Evolutionary conservation across 208 protist genomes (phyloP), one percentile per base, ranked within the genome.

Genomic region (Leptomonas seymouri): DNA sequence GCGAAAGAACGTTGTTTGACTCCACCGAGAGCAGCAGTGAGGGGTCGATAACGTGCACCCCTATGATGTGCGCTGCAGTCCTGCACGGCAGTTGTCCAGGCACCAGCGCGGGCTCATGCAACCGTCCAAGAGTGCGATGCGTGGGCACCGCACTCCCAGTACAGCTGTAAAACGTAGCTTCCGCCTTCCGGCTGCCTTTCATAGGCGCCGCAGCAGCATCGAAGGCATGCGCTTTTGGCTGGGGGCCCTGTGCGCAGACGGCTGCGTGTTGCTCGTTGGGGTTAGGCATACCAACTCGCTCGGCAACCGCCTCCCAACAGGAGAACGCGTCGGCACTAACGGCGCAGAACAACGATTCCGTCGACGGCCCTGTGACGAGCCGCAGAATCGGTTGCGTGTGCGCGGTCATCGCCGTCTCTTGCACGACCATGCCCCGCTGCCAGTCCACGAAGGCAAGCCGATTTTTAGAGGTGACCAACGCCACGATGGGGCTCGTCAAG

Each of bases 391-490:
- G 66, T 27, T 64, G 62, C 31, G 60, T 45, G 66, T 86, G 84
- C 6, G 44, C 46, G 15, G 49, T 27, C 28, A 41, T 42, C 14
- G 11, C 39, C 23, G 71, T 56, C 46, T 82, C 68, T 58, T 85
- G 74, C 59, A 86, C 39, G 12, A 78, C 36, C n/a, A 51, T 59
- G 0, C 76, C 77, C 1, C 71, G 79, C 36, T 78, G 66, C 84
- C 84, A 89, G 54, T 83, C 80, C 3, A 85, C 57, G 41, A 87
- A 84, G 16, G 71, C 30, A 7, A 89, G 44, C 7, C 58, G 63
- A 54, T 80, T 78, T 9, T 48, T 58, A 1, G 59, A 50, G n/a
- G 58, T 59, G 9, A 64, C 71, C 20, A 73, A 53, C 25, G 70
- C 77, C 3, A 85, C 83, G 50, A 76, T 76, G 3, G 71, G 71